These are phyloP conservation scores for Ruellia speciosa DNA, from an alignment of 305 asterid genomes.

Conservation along the genomic window DNA sequence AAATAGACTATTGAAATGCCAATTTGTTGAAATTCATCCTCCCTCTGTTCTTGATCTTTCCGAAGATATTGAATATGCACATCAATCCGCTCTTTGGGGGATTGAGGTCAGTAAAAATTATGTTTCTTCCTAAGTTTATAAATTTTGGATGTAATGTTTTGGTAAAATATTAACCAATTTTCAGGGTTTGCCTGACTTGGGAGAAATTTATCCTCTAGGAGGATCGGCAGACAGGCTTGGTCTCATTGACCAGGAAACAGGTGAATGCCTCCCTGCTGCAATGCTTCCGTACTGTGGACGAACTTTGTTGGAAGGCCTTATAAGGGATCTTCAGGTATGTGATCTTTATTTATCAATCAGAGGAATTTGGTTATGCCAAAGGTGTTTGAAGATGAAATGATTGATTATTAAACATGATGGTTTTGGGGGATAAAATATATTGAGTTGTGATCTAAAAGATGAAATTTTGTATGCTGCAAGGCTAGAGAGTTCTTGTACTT, in stretches of 20 bases:
- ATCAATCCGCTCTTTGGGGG: constrained; percentile 94
- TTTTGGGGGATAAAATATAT: constrained; percentile 13
- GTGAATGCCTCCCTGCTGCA: constrained; percentile 98
- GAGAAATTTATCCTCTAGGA: constrained; percentile 98
- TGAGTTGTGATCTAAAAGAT: constrained; percentile 24
- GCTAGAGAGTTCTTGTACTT: constrained; percentile 93
- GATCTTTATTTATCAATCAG: constrained; percentile 16
- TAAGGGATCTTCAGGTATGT: constrained; percentile 95
- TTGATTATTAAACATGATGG: too few species aligned
- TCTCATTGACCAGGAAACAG: constrained; percentile 74
- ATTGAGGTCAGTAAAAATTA: constrained; percentile 63
- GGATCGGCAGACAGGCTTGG: constrained; percentile 98
- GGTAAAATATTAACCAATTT: constrained; percentile 36
- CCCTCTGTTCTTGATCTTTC: constrained; percentile 83
- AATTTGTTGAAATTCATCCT: constrained; percentile 69
- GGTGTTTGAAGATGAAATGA: too few species aligned
- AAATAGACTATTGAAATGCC: constrained; percentile 34
- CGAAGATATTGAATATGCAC: constrained; percentile 70
- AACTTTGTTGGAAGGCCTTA: constrained; percentile 88
- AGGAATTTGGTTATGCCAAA: not conserved
- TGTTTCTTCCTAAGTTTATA: constrained; percentile 17
- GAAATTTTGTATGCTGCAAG: constrained; percentile 43
- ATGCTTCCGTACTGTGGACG: constrained; percentile 98
- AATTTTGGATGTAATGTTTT: constrained; percentile 19
- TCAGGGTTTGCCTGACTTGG: constrained; percentile 97